Evolutionary conservation across 805 yeast genomes (phyloP), one percentile per base, ranked within the genome.

Genomic region (Saturnispora dispora): DNA sequence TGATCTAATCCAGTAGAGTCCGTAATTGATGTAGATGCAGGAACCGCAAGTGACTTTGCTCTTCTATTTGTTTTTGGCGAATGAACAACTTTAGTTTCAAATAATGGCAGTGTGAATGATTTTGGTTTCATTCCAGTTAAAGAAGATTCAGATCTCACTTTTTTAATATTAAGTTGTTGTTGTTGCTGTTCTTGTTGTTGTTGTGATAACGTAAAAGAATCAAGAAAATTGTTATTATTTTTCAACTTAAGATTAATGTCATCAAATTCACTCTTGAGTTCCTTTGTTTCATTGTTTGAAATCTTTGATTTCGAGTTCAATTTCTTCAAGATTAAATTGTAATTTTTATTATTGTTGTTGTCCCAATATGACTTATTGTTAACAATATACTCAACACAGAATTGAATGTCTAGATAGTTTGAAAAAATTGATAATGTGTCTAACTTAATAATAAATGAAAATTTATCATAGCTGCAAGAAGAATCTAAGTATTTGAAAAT

Each of bases 371-470:
- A 58, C 4, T 45, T 27, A 13, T 66, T 67, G 49, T 57, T 56
- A 18, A 69, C 66, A 48, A 67, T 65, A 55, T 68, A 73, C 50
- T 65, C 66, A 50, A 72, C 62, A 54, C 77, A 73, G 50, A 73
- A 67, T 43, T 67, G 67, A 47, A 74, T 55, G 22, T 67, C 60
- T 51, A 75, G 49, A 3, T 42, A 28, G 32, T 60, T 52, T 23
- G 54, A 54, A 50, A 50, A 46, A 51, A 55, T 37, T 59, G 64
- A 55, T 52, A 66, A 48, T 53, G 68, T 57, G 48, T 63, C 61
- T 41, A 73, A 60, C 43, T 76, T 75, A 37, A 81, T 71, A 46
- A 71, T 71, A 59, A 81, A 79, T 46, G 72, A 71, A 63, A 81
- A 73, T 55, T 68, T 70, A 55, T 73, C 77, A 50, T 63, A 72